phyloP scores from a whole-genome alignment of 495 filamentous ascomycete genomes.

The Apiosordaria backusii region DNA sequence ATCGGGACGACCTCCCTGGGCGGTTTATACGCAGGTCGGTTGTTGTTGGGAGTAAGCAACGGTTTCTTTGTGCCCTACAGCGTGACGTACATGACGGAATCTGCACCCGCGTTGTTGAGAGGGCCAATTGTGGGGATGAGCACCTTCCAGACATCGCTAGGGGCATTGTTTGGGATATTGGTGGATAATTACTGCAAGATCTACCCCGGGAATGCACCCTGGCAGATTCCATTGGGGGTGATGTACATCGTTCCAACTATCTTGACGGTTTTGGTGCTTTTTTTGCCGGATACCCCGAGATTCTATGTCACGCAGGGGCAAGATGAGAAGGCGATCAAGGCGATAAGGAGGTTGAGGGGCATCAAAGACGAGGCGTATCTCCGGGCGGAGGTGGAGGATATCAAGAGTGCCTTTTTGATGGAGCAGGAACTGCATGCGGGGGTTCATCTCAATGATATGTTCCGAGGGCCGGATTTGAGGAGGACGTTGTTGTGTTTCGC shows the following conservation, averaged over 20 bases:
- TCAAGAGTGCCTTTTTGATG: conserved; percentile 24
- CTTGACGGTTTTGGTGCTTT: conserved; percentile 44
- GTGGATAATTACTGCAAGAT: conserved; percentile 47
- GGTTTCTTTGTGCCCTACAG: conserved; percentile 47
- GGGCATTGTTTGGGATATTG: conserved; percentile 52
- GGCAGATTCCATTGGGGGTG: conserved; percentile 52
- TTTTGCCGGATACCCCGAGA: conserved; percentile 56
- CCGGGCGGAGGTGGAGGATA: conserved; percentile 31
- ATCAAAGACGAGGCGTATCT: conserved; percentile 29
- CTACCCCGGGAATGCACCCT: conserved; percentile 33
- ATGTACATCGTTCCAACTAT: conserved; percentile 52
- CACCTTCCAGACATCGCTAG: conserved; percentile 48
- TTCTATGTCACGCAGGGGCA: conserved; percentile 39
- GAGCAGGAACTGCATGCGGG: conserved; percentile 29
- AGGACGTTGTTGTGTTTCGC: conserved; percentile 31
- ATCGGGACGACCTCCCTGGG: conserved; percentile 38
- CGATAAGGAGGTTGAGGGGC: conserved; percentile 29
- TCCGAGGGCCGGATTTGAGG: conserved; percentile 28
- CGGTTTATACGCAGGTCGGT: conserved; percentile 43
- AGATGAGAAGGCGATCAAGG: conserved; percentile 30
- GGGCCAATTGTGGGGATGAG: conserved; percentile 49
- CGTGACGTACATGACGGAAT: conserved; percentile 43
- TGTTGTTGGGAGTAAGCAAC: conserved; percentile 46
- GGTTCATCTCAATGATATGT: conserved; percentile 31
- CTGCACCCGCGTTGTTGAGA: conserved; percentile 37